Percentiles rank a stretch among this genome's conserved stretches.
Evolutionary conservation across 768 basidiomycete species (phyloP).

Genomic region (Astraeus odoratus): DNA sequence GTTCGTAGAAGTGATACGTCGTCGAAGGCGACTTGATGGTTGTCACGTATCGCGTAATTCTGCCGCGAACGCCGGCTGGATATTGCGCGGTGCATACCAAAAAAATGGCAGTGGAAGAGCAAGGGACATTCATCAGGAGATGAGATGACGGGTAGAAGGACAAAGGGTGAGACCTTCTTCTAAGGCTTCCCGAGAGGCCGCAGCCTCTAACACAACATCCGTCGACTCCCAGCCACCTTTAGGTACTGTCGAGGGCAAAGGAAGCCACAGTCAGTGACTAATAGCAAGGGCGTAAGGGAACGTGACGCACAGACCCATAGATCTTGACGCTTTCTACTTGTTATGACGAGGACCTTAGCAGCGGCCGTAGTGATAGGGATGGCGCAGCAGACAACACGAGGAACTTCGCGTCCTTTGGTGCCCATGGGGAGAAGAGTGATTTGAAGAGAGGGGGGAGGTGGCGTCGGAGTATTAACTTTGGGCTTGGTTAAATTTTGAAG

Average conservation of each 20-base stretch:
- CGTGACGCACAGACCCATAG: conserved; percentile 80
- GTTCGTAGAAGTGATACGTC: conserved; percentile 87
- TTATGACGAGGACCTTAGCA: conserved; percentile 76
- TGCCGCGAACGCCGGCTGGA: conserved; percentile 82
- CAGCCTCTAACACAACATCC: conserved; percentile 77
- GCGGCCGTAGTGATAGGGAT: conserved; percentile 73
- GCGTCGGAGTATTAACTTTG: not conserved
- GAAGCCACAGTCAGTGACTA: not conserved
- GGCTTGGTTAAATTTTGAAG: not conserved
- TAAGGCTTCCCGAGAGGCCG: conserved; percentile 85
- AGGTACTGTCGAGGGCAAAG: conserved; percentile 51
- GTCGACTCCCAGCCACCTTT: conserved; percentile 88
- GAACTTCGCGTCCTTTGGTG: conserved; percentile 71
- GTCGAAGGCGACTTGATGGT: conserved; percentile 74
- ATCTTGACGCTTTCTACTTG: conserved; percentile 75
- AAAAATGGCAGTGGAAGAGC: conserved; percentile 28
- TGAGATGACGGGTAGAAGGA: conserved; percentile 66
- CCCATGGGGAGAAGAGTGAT: conserved; percentile 27
- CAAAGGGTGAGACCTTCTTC: conserved; percentile 94
- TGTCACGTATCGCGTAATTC: conserved; percentile 76
- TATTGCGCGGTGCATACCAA: conserved; percentile 17
- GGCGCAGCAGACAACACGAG: conserved; percentile 86
- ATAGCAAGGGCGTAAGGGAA: conserved; percentile 1
- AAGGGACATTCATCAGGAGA: conserved; percentile 57
- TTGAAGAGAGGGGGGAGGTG: not conserved